Evolutionary conservation across 1,284 basidiomycete species (phyloP).

Genomic region (Cutaneotrichosporon daszewskae): DNA sequence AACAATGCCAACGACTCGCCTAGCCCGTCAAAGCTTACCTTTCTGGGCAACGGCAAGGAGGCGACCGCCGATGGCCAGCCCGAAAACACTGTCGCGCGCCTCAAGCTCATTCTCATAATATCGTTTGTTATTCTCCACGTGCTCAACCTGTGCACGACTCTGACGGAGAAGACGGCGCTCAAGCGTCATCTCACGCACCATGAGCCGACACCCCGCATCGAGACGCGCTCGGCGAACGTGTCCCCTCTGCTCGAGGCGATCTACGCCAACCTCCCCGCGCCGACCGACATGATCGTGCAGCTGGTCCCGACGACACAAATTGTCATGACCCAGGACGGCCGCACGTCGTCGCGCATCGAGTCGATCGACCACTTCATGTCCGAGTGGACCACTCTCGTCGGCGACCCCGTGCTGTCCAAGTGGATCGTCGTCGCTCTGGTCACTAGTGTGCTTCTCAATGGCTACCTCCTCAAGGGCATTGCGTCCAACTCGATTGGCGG

Average conservation of each 20-base stretch:
- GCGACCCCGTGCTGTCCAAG: constrained; percentile 90
- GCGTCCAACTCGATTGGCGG: constrained; percentile 49
- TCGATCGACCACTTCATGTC: constrained; percentile 81
- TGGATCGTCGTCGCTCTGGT: constrained; percentile 89
- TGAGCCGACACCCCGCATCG: constrained; percentile 29
- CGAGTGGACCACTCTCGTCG: constrained; percentile 89
- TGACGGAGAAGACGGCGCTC: constrained; percentile 67
- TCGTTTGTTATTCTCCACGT: constrained; percentile 84
- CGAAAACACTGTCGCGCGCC: constrained; percentile 74
- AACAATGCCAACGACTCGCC: constrained; percentile 10
- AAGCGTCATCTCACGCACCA: constrained; percentile 53
- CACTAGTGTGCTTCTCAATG: constrained; percentile 85
- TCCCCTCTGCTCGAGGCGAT: constrained; percentile 59
- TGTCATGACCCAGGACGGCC: constrained; percentile 42
- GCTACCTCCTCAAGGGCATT: constrained; percentile 78
- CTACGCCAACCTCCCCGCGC: constrained; percentile 49
- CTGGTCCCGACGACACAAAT: constrained; percentile 63
- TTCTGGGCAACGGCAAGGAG: constrained; percentile 8
- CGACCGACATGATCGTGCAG: constrained; percentile 61
- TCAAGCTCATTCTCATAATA: constrained; percentile 85
- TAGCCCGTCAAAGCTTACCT: constrained; percentile 7
- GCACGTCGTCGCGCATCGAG: constrained; percentile 41
- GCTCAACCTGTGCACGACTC: constrained; percentile 87
- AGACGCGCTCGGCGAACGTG: constrained; percentile 54
- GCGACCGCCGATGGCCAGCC: constrained; percentile 13